Conservation (phyloP, 805 yeast genomes). For the Candida vaughaniae region DNA sequence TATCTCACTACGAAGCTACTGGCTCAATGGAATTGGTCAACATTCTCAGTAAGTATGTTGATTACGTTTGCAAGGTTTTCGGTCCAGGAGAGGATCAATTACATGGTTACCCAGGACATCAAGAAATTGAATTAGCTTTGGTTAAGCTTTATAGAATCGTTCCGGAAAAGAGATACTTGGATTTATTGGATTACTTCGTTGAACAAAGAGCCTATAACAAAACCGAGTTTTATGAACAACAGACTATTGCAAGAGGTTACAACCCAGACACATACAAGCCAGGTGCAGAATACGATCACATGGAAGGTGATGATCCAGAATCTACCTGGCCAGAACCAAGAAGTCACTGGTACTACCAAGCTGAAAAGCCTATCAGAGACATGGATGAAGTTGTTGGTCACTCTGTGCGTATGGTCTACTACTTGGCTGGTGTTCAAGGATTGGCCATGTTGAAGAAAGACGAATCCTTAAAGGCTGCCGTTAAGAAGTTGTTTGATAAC, state of each 20-base stretch:
- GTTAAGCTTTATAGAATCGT: constrained; percentile 17
- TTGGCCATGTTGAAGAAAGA: constrained; percentile 17
- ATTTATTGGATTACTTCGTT: constrained; percentile 19
- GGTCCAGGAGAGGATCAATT: constrained; percentile 16
- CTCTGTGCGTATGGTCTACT: constrained; percentile 20
- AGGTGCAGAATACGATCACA: constrained; percentile 5
- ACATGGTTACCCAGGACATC: constrained; percentile 26
- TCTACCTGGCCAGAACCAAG: constrained; percentile 15
- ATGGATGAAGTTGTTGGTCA: constrained; percentile 19
- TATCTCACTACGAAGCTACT: constrained; percentile 19
- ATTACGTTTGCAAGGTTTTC: constrained; percentile 14
- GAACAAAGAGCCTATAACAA: constrained; percentile 19
- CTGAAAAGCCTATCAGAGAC: constrained; percentile 18
- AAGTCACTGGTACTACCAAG: constrained; percentile 21
- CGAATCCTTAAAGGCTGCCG: constrained; percentile 12
- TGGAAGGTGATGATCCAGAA: constrained; percentile 1
- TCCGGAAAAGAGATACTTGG: constrained; percentile 16
- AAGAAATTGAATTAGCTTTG: constrained; percentile 23
- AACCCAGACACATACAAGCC: constrained; percentile 13
- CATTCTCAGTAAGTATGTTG: constrained; percentile 17
- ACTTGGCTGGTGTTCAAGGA: constrained; percentile 20
- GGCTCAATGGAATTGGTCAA: constrained; percentile 16
- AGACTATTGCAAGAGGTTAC: constrained; percentile 16
- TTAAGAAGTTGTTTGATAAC: constrained; percentile 16
- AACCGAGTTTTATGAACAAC: constrained; percentile 18